Percentiles rank a stretch among this genome's conserved stretches.
Conservation (phyloP, 2,329 filamentous ascomycete genomes). For the Tolypocladium paradoxum region DNA sequence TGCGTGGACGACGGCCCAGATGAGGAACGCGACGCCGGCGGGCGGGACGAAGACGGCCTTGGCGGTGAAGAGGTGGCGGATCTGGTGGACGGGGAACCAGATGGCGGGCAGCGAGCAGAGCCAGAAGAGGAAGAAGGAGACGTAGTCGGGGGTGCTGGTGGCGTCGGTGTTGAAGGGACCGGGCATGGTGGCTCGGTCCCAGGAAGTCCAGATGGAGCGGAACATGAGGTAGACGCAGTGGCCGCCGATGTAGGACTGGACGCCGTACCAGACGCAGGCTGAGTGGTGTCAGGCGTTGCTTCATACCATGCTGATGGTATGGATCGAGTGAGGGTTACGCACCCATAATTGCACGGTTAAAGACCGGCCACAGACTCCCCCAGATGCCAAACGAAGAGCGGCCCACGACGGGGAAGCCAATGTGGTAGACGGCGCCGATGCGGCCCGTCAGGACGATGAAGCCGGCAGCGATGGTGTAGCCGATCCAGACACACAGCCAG, state of each 20-base stretch:
- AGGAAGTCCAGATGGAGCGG: conserved; percentile 66
- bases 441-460: conserved; percentile 73
- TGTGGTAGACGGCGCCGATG: conserved; percentile 79
- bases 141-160: conserved; percentile 64
- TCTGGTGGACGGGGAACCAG: conserved; percentile 81
- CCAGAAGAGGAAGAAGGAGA: conserved; percentile 85
- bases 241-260: conserved; percentile 77
- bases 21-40: conserved; percentile 77
- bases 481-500: conserved; percentile 80
- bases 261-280: conserved; percentile 80
- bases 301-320: too few species aligned
- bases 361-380: conserved; percentile 80
- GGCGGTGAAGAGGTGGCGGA: conserved; percentile 82
- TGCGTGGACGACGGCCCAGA: conserved; percentile 75
- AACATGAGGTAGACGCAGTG: conserved; percentile 86
- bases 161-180: conserved; percentile 56
- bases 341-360: conserved; percentile 77
- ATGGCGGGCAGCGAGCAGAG: conserved; percentile 68
- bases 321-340: too few species aligned
- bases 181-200: conserved; percentile 47
- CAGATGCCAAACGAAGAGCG: conserved; percentile 79
- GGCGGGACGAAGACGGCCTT: conserved; percentile 77
- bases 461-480: conserved; percentile 64
- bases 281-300: not conserved
- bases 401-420: conserved; percentile 74